Base-by-base conservation (phyloP, 176 grass and related monocot species). In the Hsuehochloa calcarea region DNA sequence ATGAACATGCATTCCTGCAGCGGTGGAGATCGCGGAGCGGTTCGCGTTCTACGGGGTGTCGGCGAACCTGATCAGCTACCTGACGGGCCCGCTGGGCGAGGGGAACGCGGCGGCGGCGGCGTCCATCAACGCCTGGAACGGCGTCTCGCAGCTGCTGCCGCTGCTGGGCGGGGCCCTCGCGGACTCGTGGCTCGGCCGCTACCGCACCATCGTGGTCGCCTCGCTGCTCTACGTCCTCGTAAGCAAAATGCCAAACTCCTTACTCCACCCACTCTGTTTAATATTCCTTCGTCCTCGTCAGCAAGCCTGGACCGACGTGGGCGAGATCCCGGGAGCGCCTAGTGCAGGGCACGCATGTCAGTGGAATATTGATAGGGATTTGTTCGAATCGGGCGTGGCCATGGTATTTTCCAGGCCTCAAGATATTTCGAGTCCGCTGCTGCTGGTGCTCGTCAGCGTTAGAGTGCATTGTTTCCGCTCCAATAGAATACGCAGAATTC, bases 181-280 rank as follows among this genome's bases (percentile, higher is more conserved):
- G 26, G 92, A 94, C 79, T 84, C 90, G 27, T 95, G 82, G 59
- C 85, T 95, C 54, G 93, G 93, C 3, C 81, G 93, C 5, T 90
- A 81, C 82, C 75, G 90, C 0, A 65, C 93, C 31, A 85, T 93
- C 80, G 39, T 92, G 45, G 15, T 92, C 63, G 85, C 93, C 34
- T 75, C 89, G 49, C 67, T 87, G 8, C 84, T 90, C 80, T 90
- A 90, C 64, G 26, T 90, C 39, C 38, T 87, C 43, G 67, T 86
- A 80, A 86, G 77, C 56, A 50, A 49, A 17, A 46, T 22, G 27
- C 75, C 54, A 22, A 7, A 7, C 19, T n/a, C n/a, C n/a, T n/a
- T n/a, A n/a, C n/a, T 2, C 17, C 51, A 55, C 0, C 51, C 6
- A 2, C 17, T 47, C 45, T 13, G 0, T 47, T 47, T 47, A 14